Conservation (phyloP, 208 protist genomes). For the Phytomonas sp. region DNA sequence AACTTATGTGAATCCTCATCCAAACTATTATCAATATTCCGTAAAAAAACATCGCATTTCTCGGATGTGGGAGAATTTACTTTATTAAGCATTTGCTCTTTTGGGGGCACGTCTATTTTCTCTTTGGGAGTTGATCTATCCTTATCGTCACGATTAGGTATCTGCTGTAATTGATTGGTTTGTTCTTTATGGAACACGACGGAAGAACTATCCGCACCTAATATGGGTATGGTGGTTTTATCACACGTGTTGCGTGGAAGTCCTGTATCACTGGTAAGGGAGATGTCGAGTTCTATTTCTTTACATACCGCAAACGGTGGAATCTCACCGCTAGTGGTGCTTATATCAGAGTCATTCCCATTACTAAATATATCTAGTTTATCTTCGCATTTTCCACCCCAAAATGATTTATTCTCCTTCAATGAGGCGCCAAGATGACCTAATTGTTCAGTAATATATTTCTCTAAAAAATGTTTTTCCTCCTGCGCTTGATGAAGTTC, state of each 20-base stretch:
- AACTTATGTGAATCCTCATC: conserved; percentile 6
- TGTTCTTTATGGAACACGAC: background rate
- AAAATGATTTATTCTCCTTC: background rate
- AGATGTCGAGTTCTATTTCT: background rate
- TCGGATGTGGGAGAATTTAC: background rate
- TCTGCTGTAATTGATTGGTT: background rate
- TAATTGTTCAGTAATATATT: background rate
- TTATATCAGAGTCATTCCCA: background rate
- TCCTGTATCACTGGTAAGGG: background rate
- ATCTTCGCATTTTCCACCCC: background rate
- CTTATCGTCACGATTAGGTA: background rate
- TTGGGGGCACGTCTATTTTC: background rate
- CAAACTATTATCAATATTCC: background rate
- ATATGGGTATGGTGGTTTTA: background rate
- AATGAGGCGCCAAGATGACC: background rate
- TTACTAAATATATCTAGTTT: background rate
- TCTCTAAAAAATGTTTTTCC: background rate
- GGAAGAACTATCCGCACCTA: background rate
- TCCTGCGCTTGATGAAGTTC: conserved; percentile 6
- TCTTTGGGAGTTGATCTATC: background rate
- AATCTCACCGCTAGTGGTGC: background rate
- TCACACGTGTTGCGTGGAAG: background rate
- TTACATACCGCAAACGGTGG: background rate
- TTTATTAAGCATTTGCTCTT: background rate
- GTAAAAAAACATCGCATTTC: background rate